Conservation (phyloP, 2,329 filamentous ascomycete genomes). For the Colletotrichum tanaceti region DNA sequence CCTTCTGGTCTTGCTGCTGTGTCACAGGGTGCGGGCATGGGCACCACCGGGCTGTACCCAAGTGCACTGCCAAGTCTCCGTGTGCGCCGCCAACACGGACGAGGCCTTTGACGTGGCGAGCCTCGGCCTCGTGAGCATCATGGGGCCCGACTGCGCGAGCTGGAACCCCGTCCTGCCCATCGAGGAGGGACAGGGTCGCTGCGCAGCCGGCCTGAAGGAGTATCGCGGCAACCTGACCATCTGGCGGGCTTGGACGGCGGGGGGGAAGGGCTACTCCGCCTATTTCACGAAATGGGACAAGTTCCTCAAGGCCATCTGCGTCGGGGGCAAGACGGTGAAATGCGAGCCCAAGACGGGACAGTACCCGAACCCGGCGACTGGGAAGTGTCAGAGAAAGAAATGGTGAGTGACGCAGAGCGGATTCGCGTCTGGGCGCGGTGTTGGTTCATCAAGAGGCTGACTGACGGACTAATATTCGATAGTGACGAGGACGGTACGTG, state of each 20-base stretch:
- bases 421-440: neutral
- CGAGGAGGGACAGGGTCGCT: slow-evolving; percentile 4
- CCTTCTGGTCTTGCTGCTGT: neutral
- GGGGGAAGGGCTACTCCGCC: slow-evolving; percentile 12
- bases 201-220: neutral
- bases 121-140: slow-evolving; percentile 24
- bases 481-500: neutral
- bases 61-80: slow-evolving; percentile 16
- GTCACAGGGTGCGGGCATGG: neutral
- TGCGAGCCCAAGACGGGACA: slow-evolving; percentile 23
- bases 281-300: slow-evolving; percentile 24
- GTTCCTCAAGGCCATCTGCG: slow-evolving; percentile 18
- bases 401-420: slow-evolving; percentile 7
- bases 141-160: slow-evolving; percentile 31
- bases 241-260: slow-evolving; percentile 24
- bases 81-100: slow-evolving; percentile 20
- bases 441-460: too few species aligned
- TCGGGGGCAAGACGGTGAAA: slow-evolving; percentile 8
- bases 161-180: slow-evolving; percentile 7
- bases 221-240: slow-evolving; percentile 14
- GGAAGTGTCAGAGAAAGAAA: slow-evolving; percentile 11
- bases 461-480: too few species aligned
- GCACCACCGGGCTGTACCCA: slow-evolving; percentile 28
- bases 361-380: slow-evolving; percentile 18
- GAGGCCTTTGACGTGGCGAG: slow-evolving; percentile 27